Evolutionary conservation across 2,329 filamentous ascomycete genomes (phyloP).

Genomic region (Penicillium sp.): DNA sequence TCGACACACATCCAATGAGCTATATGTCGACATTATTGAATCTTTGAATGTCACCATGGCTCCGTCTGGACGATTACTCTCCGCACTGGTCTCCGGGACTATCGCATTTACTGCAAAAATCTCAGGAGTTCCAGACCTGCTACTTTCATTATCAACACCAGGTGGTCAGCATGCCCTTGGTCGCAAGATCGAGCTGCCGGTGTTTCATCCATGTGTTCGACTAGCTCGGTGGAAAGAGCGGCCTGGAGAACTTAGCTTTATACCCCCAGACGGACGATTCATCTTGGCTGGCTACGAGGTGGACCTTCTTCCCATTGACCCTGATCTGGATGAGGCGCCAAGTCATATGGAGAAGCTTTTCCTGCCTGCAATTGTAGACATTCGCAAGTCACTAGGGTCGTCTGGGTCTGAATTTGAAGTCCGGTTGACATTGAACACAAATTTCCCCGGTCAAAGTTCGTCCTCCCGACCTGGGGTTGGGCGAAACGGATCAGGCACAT

Average conservation of each 20-base stretch:
- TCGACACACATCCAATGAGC: slow-evolving; percentile 91
- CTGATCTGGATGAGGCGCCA: slow-evolving; percentile 57
- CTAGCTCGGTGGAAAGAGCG: slow-evolving; percentile 86
- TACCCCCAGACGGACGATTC: slow-evolving; percentile 92
- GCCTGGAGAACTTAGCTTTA: slow-evolving; percentile 90
- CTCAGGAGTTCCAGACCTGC: slow-evolving; percentile 88
- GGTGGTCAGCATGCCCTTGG: slow-evolving; percentile 77
- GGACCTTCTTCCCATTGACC: slow-evolving; percentile 75
- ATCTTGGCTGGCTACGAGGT: slow-evolving; percentile 93
- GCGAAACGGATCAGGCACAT: slow-evolving; percentile 48
- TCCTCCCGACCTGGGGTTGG: slow-evolving; percentile 41
- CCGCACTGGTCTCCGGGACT: slow-evolving; percentile 85
- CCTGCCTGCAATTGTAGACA: slow-evolving; percentile 77
- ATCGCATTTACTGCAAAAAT: slow-evolving; percentile 96
- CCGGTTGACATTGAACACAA: slow-evolving; percentile 69
- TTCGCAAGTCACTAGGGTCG: slow-evolving; percentile 76
- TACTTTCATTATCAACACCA: slow-evolving; percentile 76
- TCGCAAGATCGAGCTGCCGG: slow-evolving; percentile 78
- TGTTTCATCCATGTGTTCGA: slow-evolving; percentile 94
- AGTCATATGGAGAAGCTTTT: slow-evolving; percentile 66
- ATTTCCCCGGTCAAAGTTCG: slow-evolving; percentile 57
- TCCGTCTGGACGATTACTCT: slow-evolving; percentile 82
- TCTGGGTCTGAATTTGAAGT: slow-evolving; percentile 87
- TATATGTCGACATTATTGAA: slow-evolving; percentile 95
- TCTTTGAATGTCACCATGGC: slow-evolving; percentile 84